Conservation (phyloP, 2,329 filamentous ascomycete species). For the Aspergillus fumigatus region DNA sequence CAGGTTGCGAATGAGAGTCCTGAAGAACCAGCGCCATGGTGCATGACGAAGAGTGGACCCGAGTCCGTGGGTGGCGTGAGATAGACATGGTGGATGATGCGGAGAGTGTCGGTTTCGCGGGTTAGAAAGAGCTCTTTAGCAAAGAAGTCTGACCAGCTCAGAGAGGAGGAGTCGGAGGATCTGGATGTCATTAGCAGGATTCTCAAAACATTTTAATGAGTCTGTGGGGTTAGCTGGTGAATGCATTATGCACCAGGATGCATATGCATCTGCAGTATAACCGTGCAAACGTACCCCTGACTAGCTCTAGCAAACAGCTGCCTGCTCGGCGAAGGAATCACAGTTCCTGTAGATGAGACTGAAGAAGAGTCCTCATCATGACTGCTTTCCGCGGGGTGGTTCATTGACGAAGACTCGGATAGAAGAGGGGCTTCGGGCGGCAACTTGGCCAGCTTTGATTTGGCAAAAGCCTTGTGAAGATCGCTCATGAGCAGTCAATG, state of each 20-base stretch:
- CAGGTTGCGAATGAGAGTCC: slow-evolving; percentile 87
- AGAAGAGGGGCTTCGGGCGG: slow-evolving; percentile 52
- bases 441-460: slow-evolving; percentile 63
- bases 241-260: neutral
- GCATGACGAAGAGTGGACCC: slow-evolving; percentile 83
- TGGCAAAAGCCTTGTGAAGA: slow-evolving; percentile 73
- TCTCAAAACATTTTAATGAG: neutral
- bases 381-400: slow-evolving; percentile 22
- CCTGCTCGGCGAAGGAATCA: slow-evolving; percentile 71
- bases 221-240: neutral
- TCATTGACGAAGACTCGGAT: slow-evolving; percentile 40
- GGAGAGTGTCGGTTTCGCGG: slow-evolving; percentile 30
- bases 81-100: slow-evolving; percentile 76
- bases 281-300: slow-evolving; percentile 50
- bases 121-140: slow-evolving; percentile 75
- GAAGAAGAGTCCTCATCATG: slow-evolving; percentile 70
- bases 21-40: slow-evolving; percentile 92
- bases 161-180: slow-evolving; percentile 53
- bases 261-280: neutral
- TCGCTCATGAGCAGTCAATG: slow-evolving; percentile 61
- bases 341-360: slow-evolving; percentile 88
- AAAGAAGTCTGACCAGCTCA: slow-evolving; percentile 88
- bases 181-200: slow-evolving; percentile 8
- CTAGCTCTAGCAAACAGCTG: slow-evolving; percentile 67
- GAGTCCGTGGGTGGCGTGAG: slow-evolving; percentile 69